These are phyloP conservation scores for Saccharum spontaneum DNA, from an alignment of 176 grass and related monocot genomes.

Conservation along the genomic window DNA sequence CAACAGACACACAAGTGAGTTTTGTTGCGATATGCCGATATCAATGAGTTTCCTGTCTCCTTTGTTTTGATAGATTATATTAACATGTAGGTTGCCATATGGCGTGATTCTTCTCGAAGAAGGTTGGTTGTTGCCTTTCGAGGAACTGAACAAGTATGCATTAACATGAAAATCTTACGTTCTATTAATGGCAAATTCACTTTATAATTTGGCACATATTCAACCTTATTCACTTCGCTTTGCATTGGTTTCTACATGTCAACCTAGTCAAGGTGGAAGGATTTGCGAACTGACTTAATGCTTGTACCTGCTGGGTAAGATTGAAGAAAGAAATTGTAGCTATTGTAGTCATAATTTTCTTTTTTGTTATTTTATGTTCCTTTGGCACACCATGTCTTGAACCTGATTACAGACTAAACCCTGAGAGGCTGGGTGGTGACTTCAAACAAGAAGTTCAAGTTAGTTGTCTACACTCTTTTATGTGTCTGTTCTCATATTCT, in stretches of 20 bases:
- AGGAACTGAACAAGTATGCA: constrained; percentile 94
- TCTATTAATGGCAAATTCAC: constrained; percentile 6
- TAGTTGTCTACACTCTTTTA: constrained; percentile 42
- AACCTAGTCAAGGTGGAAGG: constrained; percentile 89
- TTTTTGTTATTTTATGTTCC: neutral
- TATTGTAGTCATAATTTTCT: neutral
- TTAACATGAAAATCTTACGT: constrained; percentile 30
- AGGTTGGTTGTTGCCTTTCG: constrained; percentile 84
- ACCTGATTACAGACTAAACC: constrained; percentile 71
- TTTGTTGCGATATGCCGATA: constrained; percentile 1
- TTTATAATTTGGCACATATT: neutral
- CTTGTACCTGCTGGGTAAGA: constrained; percentile 81
- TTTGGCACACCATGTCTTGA: constrained; percentile 32
- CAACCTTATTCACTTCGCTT: constrained; percentile 28
- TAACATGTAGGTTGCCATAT: constrained; percentile 74
- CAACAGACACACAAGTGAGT: constrained; percentile 81
- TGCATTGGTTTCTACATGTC: constrained; percentile 13
- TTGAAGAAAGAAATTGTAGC: constrained; percentile 8
- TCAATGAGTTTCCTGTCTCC: constrained; percentile 6
- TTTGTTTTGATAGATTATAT: constrained; percentile 5
- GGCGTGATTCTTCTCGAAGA: constrained; percentile 85
- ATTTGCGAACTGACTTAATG: constrained; percentile 92
- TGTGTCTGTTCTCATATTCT: constrained; percentile 11
- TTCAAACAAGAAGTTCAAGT: constrained; percentile 94
- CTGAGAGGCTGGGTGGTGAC: constrained; percentile 85